Evolutionary conservation across 2,329 filamentous ascomycete species (phyloP), one percentile per base, ranked within the genome.

Genomic region (Ampelomyces quisqualis): DNA sequence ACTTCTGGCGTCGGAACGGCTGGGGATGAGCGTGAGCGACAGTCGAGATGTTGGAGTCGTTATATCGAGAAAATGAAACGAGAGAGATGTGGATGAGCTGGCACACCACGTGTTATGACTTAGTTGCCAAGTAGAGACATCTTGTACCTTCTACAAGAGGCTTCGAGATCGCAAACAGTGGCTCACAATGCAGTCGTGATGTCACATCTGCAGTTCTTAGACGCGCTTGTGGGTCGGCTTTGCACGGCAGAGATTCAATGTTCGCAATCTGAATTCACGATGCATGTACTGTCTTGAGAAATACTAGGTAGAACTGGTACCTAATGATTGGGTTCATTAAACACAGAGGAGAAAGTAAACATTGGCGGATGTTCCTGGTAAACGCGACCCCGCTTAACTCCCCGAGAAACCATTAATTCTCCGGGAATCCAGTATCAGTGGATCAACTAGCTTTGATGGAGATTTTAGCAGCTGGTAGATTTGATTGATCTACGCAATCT

Each of bases 181-280:
- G 43, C 15, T 35, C 36, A 29, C 32, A 29, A 35, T 40, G 28
- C 14, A 52, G 49, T 52, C 37, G 49, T 52, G 49, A 52, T 52
- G 49, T 50, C 49, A 52, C 49, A 21, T 34, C 30, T 47, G 37
- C 42, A 49, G 13, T 23, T 37, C 33, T 20, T 18, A 31, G 29
- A 9, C 7, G 29, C 36, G 19, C 19, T 24, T 32, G 36, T 38
- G 36, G 36, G 21, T 26, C 36, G 10, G 27, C 17, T 18, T 3
- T 19, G 10, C 11, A 20, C 14, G 34, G 28, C 28, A 15, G 7
- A 26, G 14, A 11, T 19, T 18, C 15, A 20, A 18, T 31, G 10
- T 17, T 28, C 8, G 26, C 3, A 4, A 11, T 7, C 15, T 14
- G 13, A 5, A 10, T 14, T 28, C n/a, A 14, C 13, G 8, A 28